Percentiles rank a stretch among this genome's conserved stretches.
Evolutionary conservation across 1,284 basidiomycete genomes (phyloP).

Genomic region (Pseudozyma tsukubaensis): DNA sequence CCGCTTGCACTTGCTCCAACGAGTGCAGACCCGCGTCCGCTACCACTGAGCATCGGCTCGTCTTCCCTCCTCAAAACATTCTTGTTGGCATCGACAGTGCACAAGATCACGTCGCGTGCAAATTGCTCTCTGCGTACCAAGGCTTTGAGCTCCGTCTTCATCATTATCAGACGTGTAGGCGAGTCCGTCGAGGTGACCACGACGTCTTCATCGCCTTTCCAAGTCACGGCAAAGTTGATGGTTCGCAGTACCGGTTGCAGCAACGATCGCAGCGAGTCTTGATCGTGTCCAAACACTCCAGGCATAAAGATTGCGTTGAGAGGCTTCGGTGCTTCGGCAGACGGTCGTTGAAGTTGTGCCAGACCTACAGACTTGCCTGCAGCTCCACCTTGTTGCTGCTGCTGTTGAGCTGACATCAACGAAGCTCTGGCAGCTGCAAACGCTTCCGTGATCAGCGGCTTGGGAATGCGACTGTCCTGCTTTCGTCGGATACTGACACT

Average conservation of each 20-base stretch:
- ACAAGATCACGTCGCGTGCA: conserved; percentile 44
- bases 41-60: conserved; percentile 28
- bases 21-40: background rate
- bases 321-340: conserved; percentile 36
- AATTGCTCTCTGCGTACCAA: conserved; percentile 40
- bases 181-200: conserved; percentile 52
- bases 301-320: conserved; percentile 58
- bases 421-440: conserved; percentile 39
- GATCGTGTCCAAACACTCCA: conserved; percentile 60
- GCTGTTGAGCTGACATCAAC: conserved; percentile 32
- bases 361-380: conserved; percentile 39
- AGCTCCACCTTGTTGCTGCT: conserved; percentile 10
- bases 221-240: conserved; percentile 44
- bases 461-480: conserved; percentile 57
- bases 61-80: conserved; percentile 41
- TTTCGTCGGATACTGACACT: conserved; percentile 61
- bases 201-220: conserved; percentile 62
- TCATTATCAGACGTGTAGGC: conserved; percentile 44
- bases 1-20: background rate
- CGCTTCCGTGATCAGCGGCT: conserved; percentile 55
- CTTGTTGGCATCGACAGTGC: conserved; percentile 37
- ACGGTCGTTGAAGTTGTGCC: conserved; percentile 47
- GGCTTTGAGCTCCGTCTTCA: conserved; percentile 49
- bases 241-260: conserved; percentile 41
- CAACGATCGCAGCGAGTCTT: conserved; percentile 43